Percentiles rank a stretch among this genome's conserved stretches.
These are phyloP conservation scores for Tricholoma furcatifolium DNA, from an alignment of 768 basidiomycete species.

Conservation along the genomic window DNA sequence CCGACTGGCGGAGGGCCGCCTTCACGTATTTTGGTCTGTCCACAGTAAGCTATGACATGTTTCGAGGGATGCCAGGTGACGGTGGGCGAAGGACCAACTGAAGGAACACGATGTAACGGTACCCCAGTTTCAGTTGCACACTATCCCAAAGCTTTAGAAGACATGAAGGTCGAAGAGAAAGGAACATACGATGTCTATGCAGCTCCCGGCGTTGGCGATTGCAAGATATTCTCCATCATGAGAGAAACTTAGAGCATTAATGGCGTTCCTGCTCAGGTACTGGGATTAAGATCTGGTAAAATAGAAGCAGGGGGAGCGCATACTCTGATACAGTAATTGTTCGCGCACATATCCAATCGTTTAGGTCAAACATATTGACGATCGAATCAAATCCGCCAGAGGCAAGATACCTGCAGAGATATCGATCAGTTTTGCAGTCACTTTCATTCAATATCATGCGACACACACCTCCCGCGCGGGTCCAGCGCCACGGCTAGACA, in stretches of 20 bases:
- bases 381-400: slow-evolving; percentile 83
- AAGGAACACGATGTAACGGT: slow-evolving; percentile 74
- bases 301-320: slow-evolving; percentile 25
- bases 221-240: slow-evolving; percentile 83
- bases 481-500: slow-evolving; percentile 75
- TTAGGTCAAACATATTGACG: slow-evolving; percentile 75
- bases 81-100: slow-evolving; percentile 68
- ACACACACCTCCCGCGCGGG: slow-evolving; percentile 67
- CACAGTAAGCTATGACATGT: slow-evolving; percentile 80
- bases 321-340: slow-evolving; percentile 83
- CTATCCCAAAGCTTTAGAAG: slow-evolving; percentile 31
- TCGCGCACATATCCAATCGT: slow-evolving; percentile 78
- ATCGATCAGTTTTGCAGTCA: not conserved
- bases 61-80: slow-evolving; percentile 84
- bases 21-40: slow-evolving; percentile 68
- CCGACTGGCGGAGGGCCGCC: slow-evolving; percentile 64
- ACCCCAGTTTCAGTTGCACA: slow-evolving; percentile 76
- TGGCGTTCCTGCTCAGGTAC: slow-evolving; percentile 52
- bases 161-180: not conserved
- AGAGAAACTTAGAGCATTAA: slow-evolving; percentile 76
- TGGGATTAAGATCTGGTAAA: not conserved
- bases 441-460: not conserved
- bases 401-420: slow-evolving; percentile 60
- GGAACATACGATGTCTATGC: slow-evolving; percentile 76
- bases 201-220: slow-evolving; percentile 66